A percentile compares a stretch with the other conserved stretches of the same genome.
Conservation (phyloP, 2,329 filamentous ascomycete species). For the Endothia cerciana region DNA sequence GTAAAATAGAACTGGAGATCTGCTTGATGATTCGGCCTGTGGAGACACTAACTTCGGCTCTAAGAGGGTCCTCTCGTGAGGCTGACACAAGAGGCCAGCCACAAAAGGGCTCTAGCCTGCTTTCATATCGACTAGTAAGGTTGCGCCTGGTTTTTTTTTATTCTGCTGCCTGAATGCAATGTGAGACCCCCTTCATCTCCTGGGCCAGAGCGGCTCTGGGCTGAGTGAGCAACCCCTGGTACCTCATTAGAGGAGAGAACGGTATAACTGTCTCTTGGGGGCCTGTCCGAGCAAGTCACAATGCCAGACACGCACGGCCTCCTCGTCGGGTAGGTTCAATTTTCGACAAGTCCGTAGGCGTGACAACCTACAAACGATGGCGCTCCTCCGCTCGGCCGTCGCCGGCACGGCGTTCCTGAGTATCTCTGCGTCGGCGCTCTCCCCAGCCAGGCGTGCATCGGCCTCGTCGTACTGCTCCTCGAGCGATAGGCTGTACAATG, state of each 20-base stretch:
- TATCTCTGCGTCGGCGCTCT: conserved; percentile 20
- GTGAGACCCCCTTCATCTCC: background rate
- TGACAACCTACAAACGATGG: conserved; percentile 2
- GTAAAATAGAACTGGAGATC: background rate
- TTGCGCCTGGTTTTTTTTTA: background rate
- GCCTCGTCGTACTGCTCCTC: conserved; percentile 42
- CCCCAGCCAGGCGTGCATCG: conserved; percentile 27
- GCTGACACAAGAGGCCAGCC: background rate
- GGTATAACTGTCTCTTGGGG: background rate
- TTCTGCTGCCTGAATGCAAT: conserved; percentile 12
- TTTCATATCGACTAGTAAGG: background rate
- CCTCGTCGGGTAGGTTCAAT: background rate
- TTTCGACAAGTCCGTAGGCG: background rate
- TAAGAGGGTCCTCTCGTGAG: background rate
- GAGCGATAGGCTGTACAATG: conserved; percentile 42
- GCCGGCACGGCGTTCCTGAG: conserved; percentile 17
- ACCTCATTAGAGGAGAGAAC: background rate
- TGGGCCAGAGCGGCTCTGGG: background rate
- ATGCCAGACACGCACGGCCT: background rate
- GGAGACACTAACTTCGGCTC: background rate
- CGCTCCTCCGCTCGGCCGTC: conserved; percentile 18
- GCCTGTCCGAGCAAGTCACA: background rate
- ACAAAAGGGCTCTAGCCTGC: background rate
- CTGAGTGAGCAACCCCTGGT: background rate
- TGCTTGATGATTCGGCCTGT: background rate